Conservation (phyloP, 2,329 filamentous ascomycete species). For the Fusarium paranaense region DNA sequence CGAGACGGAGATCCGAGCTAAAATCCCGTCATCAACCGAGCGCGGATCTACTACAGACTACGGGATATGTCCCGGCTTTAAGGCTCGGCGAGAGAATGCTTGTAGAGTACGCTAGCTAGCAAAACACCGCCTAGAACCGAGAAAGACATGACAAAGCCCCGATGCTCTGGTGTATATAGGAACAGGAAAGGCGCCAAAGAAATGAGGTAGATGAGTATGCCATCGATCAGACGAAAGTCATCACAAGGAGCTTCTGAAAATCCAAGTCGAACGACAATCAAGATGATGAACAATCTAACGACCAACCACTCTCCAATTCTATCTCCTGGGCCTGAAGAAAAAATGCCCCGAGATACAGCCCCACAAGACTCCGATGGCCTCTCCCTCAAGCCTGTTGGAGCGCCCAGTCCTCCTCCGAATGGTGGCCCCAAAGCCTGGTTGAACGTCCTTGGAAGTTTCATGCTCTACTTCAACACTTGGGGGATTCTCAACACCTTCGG, state of each 20-base stretch:
- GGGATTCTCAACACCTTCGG: conserved; percentile 59
- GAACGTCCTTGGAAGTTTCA: background rate
- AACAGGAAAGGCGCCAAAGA: background rate
- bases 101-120: background rate
- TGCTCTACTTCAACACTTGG: conserved; percentile 68
- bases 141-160: background rate
- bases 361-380: background rate
- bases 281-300: background rate
- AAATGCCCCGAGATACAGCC: background rate
- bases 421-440: background rate
- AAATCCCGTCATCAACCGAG: background rate
- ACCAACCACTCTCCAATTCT: background rate
- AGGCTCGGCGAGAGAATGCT: background rate
- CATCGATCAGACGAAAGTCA: background rate
- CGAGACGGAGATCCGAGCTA: background rate
- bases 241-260: background rate
- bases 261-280: too few relatives aligned
- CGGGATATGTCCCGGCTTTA: background rate
- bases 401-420: background rate
- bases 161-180: background rate
- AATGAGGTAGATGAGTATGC: background rate
- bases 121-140: background rate
- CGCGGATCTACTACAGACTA: background rate
- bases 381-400: background rate
- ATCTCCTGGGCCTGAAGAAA: background rate